Evolutionary conservation across 140 eudicot genomes (phyloP).

Genomic region (Anethum foeniculum): DNA sequence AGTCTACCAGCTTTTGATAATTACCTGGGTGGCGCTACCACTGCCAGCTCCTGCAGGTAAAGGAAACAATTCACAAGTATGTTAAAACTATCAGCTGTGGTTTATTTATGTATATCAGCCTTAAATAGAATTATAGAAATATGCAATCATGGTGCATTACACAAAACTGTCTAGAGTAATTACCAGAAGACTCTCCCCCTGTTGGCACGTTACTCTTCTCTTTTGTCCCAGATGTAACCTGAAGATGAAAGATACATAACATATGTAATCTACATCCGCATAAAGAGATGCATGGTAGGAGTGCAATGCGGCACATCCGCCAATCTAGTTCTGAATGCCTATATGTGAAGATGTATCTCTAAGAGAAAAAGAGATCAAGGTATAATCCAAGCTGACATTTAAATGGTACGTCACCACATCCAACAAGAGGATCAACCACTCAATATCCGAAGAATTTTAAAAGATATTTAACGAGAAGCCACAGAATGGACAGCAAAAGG

Average conservation of each 20-base stretch:
- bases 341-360: neutral
- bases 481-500: neutral
- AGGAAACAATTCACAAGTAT: neutral
- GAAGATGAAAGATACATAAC: constrained; percentile 20
- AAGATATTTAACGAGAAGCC: neutral
- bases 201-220: constrained; percentile 26
- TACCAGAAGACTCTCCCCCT: constrained; percentile 63
- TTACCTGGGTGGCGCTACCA: constrained; percentile 42
- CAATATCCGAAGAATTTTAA: neutral
- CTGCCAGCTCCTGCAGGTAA: constrained; percentile 37
- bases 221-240: constrained; percentile 61
- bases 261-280: neutral
- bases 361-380: neutral
- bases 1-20: neutral
- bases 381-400: neutral
- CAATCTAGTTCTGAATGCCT: neutral
- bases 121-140: neutral
- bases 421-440: neutral
- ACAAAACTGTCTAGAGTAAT: constrained; percentile 17
- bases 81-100: neutral
- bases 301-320: neutral
- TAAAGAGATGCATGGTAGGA: neutral
- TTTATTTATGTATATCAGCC: neutral
- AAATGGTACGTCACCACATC: neutral
- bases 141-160: constrained; percentile 7